Percentiles rank a stretch among this genome's conserved stretches.
Conservation (phyloP, 2,329 filamentous ascomycete species). For the Sarocladium oryzae region DNA sequence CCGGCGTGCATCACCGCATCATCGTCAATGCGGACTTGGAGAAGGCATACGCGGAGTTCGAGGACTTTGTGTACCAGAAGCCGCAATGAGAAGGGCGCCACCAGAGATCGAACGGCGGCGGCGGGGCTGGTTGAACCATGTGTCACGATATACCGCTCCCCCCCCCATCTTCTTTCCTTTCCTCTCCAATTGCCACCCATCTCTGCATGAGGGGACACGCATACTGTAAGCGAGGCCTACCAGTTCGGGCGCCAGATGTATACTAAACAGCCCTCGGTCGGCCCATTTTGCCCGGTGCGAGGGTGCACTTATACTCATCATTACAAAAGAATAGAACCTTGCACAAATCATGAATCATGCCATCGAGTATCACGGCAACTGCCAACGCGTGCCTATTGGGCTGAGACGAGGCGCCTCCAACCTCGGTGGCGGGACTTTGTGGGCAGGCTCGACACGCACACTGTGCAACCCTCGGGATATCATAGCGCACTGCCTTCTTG, state of each 20-base stretch:
- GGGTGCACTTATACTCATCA: no score
- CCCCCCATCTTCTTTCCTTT: not conserved
- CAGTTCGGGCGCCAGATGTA: no score
- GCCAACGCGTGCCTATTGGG: no score
- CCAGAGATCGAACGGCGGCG: no score
- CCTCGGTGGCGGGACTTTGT: no score
- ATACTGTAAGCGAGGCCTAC: not conserved
- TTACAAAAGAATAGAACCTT: not conserved
- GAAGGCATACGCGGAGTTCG: conserved; percentile 46
- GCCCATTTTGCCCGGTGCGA: no score
- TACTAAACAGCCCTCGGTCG: no score
- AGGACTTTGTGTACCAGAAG: conserved; percentile 39
- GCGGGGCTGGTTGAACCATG: not conserved
- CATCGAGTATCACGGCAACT: no score
- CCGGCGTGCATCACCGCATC: conserved; percentile 42
- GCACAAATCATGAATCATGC: not conserved
- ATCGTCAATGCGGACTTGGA: conserved; percentile 40
- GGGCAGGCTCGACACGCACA: no score
- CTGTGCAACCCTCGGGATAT: no score
- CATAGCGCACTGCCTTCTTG: no score
- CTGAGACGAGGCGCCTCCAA: no score
- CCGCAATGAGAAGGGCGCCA: not conserved
- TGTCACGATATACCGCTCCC: not conserved
- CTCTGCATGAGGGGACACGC: not conserved
- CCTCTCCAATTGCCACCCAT: not conserved